Base-by-base conservation (phyloP, 2,329 filamentous ascomycete species). In the Colletotrichum noveboracense region DNA sequence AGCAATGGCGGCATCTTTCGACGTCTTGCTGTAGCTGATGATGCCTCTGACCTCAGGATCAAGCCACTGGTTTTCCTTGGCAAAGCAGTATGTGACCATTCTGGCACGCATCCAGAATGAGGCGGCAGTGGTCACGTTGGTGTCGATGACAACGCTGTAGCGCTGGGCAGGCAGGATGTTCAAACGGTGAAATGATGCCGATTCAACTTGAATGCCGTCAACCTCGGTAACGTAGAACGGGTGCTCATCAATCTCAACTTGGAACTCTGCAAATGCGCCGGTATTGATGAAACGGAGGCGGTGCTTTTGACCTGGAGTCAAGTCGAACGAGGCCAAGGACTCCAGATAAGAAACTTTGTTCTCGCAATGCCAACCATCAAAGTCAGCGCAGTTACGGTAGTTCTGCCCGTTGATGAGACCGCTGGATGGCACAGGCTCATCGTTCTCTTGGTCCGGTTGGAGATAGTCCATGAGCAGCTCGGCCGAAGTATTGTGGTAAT, bases 151-250 rank as follows among this genome's bases (percentile, higher is more conserved):
- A 16, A 93, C 87, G 79, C 93, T 94, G 79, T 94, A 95, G 16
- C 94, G 89, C 80, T 95, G 94, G 0, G 93, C 93, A 2, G 93
- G 93, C 9, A 92, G 89, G 26, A 96, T 86, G 76, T 94, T 92
- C 69, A 95, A 83, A 76, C 91, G 89, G 38, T 90, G 87, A 8
- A 92, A 89, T 2, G 90, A 86, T 6, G 86, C 84, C 0, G 93
- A 92, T 73, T 91, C 87, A 2, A 94, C 90, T 43, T 91, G 90
- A 2, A 93, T 91, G 18, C 93, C 94, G 79, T 95, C 94, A 0
- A 94, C 91, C 81, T 95, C 94, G 12, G 93, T 91, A 61, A 95
- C 85, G 38, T 85, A 86, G 81, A 94, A 91, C 1, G 86, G 81
- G 78, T 95, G 94, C 66, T 91, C 90, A 77, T 95, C 94, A 61